Conservation (phyloP, 2,329 filamentous ascomycete species). For the Aspergillus sp. region DNA sequence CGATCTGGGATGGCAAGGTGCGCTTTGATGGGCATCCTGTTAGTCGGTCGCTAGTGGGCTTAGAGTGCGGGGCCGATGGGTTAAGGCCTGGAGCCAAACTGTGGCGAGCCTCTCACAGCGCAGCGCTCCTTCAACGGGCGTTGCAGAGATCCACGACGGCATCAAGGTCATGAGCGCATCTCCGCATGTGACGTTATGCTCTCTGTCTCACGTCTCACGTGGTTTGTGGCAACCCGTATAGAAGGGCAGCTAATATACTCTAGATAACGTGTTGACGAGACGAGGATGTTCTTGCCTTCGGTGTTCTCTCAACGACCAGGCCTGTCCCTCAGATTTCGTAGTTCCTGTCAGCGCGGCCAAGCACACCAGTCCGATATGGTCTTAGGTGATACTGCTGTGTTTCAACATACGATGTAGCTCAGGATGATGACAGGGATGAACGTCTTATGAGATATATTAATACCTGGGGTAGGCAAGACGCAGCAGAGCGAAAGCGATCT, state of each 20-base stretch:
- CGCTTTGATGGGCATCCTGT: not conserved
- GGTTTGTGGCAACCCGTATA: not conserved
- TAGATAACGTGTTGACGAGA: not conserved
- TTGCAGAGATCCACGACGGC: constrained; percentile 2
- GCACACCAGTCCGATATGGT: not conserved
- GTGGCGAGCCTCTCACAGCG: constrained; percentile 8
- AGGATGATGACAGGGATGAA: not conserved
- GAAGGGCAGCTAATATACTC: not conserved
- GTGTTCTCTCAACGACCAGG: not conserved
- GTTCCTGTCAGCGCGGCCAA: not conserved
- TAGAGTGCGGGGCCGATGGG: constrained; percentile 8
- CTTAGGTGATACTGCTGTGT: not conserved
- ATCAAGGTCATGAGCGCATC: constrained; percentile 8
- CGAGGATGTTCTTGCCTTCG: not conserved
- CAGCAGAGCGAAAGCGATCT: not conserved
- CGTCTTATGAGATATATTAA: not conserved
- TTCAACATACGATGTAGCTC: not conserved
- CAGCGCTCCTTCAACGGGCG: not conserved
- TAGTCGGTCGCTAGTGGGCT: not conserved
- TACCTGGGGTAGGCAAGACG: not conserved
- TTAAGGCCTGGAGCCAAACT: constrained; percentile 4
- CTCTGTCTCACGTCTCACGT: constrained; percentile 4
- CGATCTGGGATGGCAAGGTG: not conserved
- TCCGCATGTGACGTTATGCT: constrained; percentile 9
- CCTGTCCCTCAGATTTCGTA: not conserved